Conservation (phyloP, 2,329 filamentous ascomycete genomes). For the Monilinia fructigena region DNA sequence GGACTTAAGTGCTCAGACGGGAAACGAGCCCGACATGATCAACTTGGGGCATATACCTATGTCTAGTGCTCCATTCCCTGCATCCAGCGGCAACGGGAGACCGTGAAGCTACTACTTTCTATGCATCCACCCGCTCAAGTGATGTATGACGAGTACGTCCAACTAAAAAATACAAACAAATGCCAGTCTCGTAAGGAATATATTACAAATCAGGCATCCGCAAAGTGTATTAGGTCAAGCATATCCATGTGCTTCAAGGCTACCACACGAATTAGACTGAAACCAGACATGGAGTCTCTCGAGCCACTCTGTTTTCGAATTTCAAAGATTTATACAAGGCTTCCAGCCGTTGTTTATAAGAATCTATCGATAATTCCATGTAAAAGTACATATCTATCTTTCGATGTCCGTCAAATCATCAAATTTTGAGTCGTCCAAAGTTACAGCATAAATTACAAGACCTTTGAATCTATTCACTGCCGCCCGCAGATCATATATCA, state of each 20-base stretch:
- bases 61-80: not conserved
- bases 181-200: not conserved
- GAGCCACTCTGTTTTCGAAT: not conserved
- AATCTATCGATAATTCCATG: not conserved
- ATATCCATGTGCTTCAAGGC: conserved; percentile 3
- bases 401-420: not conserved
- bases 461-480: not conserved
- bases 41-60: not conserved
- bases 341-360: not conserved
- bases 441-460: not conserved
- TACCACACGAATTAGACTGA: not conserved
- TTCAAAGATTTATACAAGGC: not conserved
- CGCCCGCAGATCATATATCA: not conserved
- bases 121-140: conserved; percentile 1
- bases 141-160: not conserved
- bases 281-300: not conserved
- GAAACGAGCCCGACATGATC: conserved; percentile 1
- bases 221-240: not conserved
- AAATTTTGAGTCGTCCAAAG: not conserved
- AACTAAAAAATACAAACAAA: not conserved
- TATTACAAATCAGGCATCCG: not conserved
- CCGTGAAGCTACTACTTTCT: not conserved
- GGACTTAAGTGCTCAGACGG: not conserved
- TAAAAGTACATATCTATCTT: not conserved
- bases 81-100: not conserved